A percentile compares a stretch with the other conserved stretches of the same genome.
Evolutionary conservation across 495 filamentous ascomycete species (phyloP).

Genomic region (Pyronema domesticum): DNA sequence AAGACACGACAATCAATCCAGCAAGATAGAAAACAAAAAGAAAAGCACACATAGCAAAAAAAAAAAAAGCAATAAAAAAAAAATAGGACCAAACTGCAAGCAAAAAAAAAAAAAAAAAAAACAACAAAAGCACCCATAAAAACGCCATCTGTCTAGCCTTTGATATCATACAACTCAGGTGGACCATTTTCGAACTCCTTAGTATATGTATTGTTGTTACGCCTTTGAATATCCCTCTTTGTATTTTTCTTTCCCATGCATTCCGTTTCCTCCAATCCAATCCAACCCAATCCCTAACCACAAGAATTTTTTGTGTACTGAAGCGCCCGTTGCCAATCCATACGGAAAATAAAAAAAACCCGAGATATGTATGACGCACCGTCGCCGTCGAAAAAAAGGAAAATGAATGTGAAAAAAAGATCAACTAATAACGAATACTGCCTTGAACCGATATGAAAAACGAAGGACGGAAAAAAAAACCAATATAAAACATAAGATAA

Average conservation of each 20-base stretch:
- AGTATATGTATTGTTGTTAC: too few species aligned
- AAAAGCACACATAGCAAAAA: not conserved
- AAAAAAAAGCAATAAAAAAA: not conserved
- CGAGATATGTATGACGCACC: too few species aligned
- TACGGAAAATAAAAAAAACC: too few species aligned
- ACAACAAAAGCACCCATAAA: not conserved
- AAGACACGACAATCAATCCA: not conserved
- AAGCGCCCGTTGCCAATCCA: too few species aligned
- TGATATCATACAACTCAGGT: not conserved
- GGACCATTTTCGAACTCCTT: too few species aligned
- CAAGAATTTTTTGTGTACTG: too few species aligned
- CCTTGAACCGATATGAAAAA: slow-evolving; percentile 3
- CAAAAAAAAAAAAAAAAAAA: not conserved
- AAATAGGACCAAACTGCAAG: not conserved
- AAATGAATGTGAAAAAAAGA: slow-evolving; percentile 12
- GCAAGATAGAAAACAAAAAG: not conserved
- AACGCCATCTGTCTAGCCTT: slow-evolving; percentile 2
- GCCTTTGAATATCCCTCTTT: not conserved
- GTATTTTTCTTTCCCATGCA: slow-evolving; percentile 11
- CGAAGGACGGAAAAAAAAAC: too few species aligned
- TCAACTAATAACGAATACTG: slow-evolving; percentile 15
- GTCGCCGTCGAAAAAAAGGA: slow-evolving; percentile 5
- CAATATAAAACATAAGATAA: too few species aligned
- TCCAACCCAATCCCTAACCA: too few species aligned
- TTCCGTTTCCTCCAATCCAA: too few species aligned